Evolutionary conservation across 345 rosid genomes (phyloP).

Genomic region (Syzygium oleosum): DNA sequence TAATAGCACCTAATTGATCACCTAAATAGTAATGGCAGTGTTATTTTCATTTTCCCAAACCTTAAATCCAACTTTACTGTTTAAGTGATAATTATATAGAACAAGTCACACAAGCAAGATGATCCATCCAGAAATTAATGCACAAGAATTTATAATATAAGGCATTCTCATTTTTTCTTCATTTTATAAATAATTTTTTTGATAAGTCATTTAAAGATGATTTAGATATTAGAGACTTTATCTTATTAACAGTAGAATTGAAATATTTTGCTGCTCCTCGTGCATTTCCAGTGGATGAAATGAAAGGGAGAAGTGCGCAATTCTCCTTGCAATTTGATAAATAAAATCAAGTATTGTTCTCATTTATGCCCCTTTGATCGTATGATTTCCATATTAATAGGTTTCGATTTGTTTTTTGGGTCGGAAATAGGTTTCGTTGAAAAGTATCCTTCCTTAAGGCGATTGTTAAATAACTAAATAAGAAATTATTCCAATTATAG

Average conservation of each 20-base stretch:
- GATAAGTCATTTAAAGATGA: not conserved
- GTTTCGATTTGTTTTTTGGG: too few species aligned
- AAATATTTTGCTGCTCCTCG: not conserved
- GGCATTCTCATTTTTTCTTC: not conserved
- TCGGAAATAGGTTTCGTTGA: not conserved
- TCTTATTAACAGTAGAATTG: not conserved
- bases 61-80: not conserved
- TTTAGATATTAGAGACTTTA: not conserved
- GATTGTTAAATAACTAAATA: not conserved
- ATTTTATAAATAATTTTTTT: not conserved
- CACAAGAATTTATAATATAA: not conserved
- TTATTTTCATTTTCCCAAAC: not conserved
- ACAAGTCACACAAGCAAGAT: not conserved
- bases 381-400: not conserved
- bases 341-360: not conserved
- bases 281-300: not conserved
- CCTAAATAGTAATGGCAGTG: not conserved
- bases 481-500: not conserved
- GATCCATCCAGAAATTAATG: not conserved
- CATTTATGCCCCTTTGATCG: not conserved
- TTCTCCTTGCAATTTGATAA: not conserved
- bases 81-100: not conserved
- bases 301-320: not conserved
- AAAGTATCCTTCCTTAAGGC: not conserved
- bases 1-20: not conserved